Evolutionary conservation across 169 alveolate species (phyloP).

Genomic region (Sarcocystis neurona): DNA sequence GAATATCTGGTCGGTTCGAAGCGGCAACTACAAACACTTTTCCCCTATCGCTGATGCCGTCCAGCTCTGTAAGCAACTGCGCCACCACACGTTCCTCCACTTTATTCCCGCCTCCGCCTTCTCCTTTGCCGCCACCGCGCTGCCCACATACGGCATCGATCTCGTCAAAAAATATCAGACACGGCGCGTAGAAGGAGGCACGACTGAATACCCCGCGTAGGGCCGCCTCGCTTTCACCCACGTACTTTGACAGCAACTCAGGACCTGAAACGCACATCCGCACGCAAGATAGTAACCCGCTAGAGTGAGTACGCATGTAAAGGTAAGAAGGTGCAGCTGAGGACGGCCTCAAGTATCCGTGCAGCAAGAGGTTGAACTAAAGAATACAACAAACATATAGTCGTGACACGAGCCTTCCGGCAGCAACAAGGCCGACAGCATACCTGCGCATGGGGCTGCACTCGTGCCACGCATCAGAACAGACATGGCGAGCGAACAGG

Average conservation of each 20-base stretch:
- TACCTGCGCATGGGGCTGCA: no score
- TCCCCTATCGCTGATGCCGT: slow-evolving; percentile 91
- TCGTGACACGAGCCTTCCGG: no score
- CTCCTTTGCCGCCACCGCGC: slow-evolving; percentile 1
- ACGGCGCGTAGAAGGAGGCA: slow-evolving; percentile 96
- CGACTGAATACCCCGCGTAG: slow-evolving; percentile 95
- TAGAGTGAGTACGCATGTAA: no score
- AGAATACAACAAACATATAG: no score
- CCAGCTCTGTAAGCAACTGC: slow-evolving; percentile 97
- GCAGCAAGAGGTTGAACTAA: no score
- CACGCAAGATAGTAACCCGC: no score
- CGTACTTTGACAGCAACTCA: slow-evolving; percentile 95
- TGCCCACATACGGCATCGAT: slow-evolving; percentile 94
- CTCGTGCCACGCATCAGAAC: no score
- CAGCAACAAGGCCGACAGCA: no score
- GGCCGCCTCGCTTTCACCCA: slow-evolving; percentile 98
- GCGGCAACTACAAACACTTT: slow-evolving; percentile 98
- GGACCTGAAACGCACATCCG: slow-evolving; percentile 79
- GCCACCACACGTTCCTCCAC: slow-evolving; percentile 92
- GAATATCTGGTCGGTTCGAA: slow-evolving; percentile 98
- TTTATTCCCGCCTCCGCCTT: slow-evolving; percentile 17
- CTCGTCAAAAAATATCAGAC: slow-evolving; percentile 99
- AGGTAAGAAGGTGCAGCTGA: no score
- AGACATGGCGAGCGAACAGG: no score
- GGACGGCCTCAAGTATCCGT: no score